Evolutionary conservation across 495 filamentous ascomycete species (phyloP).

Genomic region (Amniculicola lignicola): DNA sequence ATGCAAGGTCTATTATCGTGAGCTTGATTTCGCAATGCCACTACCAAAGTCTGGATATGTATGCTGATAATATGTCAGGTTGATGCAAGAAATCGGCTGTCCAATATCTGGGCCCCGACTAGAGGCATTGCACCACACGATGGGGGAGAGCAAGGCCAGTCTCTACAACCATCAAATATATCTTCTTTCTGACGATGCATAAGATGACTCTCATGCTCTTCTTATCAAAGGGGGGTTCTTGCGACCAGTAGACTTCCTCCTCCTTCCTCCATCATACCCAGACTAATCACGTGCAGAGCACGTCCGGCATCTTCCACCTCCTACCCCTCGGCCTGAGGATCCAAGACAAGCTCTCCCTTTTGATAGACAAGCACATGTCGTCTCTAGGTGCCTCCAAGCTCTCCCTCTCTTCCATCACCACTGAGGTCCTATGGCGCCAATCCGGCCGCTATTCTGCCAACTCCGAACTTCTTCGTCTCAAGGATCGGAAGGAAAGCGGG

Average conservation of each 20-base stretch:
- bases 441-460: constrained; percentile 58
- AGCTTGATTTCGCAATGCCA: background rate
- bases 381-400: constrained; percentile 83
- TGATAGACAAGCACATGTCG: constrained; percentile 89
- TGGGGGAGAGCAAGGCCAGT: constrained; percentile 43
- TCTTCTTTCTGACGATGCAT: background rate
- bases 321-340: constrained; percentile 86
- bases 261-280: background rate
- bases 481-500: constrained; percentile 70
- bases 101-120: constrained; percentile 73
- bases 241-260: constrained; percentile 46
- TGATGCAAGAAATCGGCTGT: constrained; percentile 62
- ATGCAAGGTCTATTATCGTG: constrained; percentile 13
- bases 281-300: constrained; percentile 62
- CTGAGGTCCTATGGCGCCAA: constrained; percentile 77
- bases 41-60: background rate
- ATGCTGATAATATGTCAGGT: constrained; percentile 38
- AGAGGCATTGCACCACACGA: constrained; percentile 63
- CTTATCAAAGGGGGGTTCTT: constrained; percentile 77
- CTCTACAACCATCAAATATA: background rate
- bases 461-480: constrained; percentile 76
- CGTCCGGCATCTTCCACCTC: constrained; percentile 89
- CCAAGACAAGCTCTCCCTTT: constrained; percentile 77
- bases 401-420: constrained; percentile 81
- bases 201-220: constrained; percentile 65